Evolutionary conservation across 352 stramenopile genomes (phyloP).

Genomic region (Pythium diclinum): DNA sequence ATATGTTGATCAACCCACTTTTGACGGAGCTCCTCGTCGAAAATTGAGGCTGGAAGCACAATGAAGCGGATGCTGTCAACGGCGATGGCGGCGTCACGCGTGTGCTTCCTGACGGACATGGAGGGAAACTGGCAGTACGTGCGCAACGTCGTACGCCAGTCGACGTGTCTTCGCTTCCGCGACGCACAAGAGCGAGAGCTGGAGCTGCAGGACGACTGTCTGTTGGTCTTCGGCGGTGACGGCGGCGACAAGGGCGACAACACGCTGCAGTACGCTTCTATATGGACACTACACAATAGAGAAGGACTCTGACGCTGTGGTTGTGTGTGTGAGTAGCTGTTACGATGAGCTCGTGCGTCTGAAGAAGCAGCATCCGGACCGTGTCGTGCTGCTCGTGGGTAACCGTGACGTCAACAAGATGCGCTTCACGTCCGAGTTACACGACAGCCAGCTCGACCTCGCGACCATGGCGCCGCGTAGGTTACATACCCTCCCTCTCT

Average conservation of each 20-base stretch:
- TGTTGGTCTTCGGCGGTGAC: slow-evolving; percentile 91
- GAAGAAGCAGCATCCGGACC: slow-evolving; percentile 83
- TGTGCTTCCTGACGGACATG: slow-evolving; percentile 76
- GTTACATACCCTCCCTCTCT: background rate
- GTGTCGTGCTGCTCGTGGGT: slow-evolving; percentile 89
- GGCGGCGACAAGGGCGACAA: slow-evolving; percentile 88
- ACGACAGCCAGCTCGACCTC: slow-evolving; percentile 68
- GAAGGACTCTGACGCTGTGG: background rate
- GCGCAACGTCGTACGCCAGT: slow-evolving; percentile 57
- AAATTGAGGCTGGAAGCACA: background rate
- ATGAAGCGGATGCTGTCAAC: slow-evolving; percentile 22
- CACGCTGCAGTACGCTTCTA: slow-evolving; percentile 55
- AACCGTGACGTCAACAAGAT: slow-evolving; percentile 95
- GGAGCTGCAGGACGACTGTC: slow-evolving; percentile 59
- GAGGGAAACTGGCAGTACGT: slow-evolving; percentile 84
- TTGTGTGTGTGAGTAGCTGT: slow-evolving; percentile 33
- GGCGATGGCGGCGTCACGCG: slow-evolving; percentile 28
- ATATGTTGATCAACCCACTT: slow-evolving; percentile 3
- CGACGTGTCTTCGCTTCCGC: slow-evolving; percentile 50
- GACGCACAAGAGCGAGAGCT: slow-evolving; percentile 37
- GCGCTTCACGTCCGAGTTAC: slow-evolving; percentile 83
- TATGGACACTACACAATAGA: background rate
- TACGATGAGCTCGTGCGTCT: slow-evolving; percentile 83
- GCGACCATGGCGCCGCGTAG: slow-evolving; percentile 54
- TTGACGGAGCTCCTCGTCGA: background rate